These are phyloP conservation scores for Botrytis fabae DNA, from an alignment of 2,329 filamentous ascomycete genomes.

Conservation along the genomic window DNA sequence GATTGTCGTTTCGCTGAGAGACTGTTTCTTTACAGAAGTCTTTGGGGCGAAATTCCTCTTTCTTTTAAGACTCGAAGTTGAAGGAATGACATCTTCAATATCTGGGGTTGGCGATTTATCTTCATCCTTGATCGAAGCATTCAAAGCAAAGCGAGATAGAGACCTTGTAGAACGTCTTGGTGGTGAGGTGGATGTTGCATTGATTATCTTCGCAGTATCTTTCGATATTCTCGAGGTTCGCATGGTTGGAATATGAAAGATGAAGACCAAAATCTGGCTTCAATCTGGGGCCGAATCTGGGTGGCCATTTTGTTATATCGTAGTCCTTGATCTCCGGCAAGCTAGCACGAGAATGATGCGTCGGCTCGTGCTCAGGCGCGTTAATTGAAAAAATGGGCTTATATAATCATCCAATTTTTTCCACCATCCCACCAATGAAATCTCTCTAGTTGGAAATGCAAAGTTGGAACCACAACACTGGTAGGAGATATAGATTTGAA, in stretches of 20 bases:
- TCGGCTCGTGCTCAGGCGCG: background rate
- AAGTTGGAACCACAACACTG: background rate
- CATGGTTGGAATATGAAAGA: conserved; percentile 30
- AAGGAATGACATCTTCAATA: conserved; percentile 57
- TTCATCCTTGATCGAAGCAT: conserved; percentile 35
- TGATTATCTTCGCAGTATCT: conserved; percentile 58
- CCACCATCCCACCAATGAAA: conserved; percentile 13
- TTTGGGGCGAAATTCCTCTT: conserved; percentile 44
- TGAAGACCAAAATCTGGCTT: background rate
- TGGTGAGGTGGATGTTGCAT: conserved; percentile 45
- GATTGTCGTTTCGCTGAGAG: conserved; percentile 40
- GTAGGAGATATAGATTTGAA: background rate
- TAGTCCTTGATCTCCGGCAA: background rate
- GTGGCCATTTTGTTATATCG: conserved; percentile 15
- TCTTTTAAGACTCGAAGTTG: conserved; percentile 44
- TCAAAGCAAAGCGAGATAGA: conserved; percentile 50
- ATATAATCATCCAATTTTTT: background rate
- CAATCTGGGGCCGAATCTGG: conserved; percentile 15
- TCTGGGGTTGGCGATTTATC: conserved; percentile 42
- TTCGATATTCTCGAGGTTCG: conserved; percentile 56
- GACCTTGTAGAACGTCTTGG: conserved; percentile 49
- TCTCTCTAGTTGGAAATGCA: background rate
- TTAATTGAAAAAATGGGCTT: background rate
- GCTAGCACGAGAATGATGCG: conserved; percentile 18
- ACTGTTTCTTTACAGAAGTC: conserved; percentile 49